Evolutionary conservation across 2,329 filamentous ascomycete genomes (phyloP).

Genomic region (Trichoderma endophyticum): DNA sequence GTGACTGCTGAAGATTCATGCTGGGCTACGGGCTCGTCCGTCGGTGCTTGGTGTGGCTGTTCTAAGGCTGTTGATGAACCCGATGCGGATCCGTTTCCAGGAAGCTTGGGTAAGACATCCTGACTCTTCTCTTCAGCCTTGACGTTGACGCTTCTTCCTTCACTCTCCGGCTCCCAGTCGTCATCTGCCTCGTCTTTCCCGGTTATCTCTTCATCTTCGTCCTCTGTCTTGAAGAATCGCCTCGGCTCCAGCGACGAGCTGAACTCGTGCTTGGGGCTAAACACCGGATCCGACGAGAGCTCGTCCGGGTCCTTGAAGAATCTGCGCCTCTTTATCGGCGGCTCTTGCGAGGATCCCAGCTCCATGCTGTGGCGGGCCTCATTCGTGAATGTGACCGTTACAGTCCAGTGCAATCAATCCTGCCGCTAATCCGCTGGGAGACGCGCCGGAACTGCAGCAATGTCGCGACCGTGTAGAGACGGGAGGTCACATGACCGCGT

Average conservation of each 20-base stretch:
- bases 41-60: background rate
- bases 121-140: constrained; percentile 23
- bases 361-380: constrained; percentile 33
- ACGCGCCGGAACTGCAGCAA: constrained; percentile 33
- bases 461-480: constrained; percentile 31
- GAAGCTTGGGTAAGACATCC: constrained; percentile 18
- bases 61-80: background rate
- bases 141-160: background rate
- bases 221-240: constrained; percentile 28
- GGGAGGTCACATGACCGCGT: constrained; percentile 40
- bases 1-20: constrained; percentile 28
- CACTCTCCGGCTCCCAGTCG: background rate
- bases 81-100: constrained; percentile 18
- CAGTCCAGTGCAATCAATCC: background rate
- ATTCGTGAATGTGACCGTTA: background rate
- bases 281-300: constrained; percentile 27
- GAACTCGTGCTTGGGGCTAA: constrained; percentile 23
- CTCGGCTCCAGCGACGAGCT: constrained; percentile 26
- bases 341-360: constrained; percentile 38
- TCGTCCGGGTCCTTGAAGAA: constrained; percentile 37
- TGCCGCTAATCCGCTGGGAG: constrained; percentile 30
- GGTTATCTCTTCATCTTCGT: background rate
- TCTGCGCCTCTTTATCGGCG: constrained; percentile 45
- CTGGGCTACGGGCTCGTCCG: background rate
- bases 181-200: background rate